These are phyloP conservation scores for Pistacia integerrima DNA, from an alignment of 345 rosid genomes.

Conservation along the genomic window DNA sequence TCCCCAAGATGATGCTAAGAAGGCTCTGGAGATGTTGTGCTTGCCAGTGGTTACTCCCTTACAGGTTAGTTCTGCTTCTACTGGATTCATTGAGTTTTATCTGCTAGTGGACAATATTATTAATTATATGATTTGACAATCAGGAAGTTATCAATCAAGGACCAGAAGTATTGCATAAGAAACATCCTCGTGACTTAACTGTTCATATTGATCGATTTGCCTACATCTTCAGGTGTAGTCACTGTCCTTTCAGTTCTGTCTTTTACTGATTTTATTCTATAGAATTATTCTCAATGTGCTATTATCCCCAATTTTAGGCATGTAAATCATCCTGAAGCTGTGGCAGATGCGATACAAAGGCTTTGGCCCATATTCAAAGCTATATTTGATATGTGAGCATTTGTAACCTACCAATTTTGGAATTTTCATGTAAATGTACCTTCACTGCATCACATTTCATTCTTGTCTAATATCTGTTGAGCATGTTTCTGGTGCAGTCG, in stretches of 20 bases:
- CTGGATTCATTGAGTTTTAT: background rate
- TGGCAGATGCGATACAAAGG: constrained; percentile 87
- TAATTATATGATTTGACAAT: constrained; percentile 17
- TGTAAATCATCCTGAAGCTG: constrained; percentile 95
- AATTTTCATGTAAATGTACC: constrained; percentile 10
- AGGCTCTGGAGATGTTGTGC: constrained; percentile 82
- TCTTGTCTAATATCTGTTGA: constrained; percentile 25
- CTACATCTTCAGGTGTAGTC: constrained; percentile 82
- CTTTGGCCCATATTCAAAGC: constrained; percentile 94
- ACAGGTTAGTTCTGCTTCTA: constrained; percentile 56
- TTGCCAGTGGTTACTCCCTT: constrained; percentile 81
- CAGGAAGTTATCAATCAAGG: constrained; percentile 82
- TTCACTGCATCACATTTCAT: constrained; percentile 1
- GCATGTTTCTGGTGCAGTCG: constrained; percentile 60
- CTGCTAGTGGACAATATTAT: constrained; percentile 23
- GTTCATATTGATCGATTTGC: constrained; percentile 97
- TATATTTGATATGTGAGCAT: constrained; percentile 85
- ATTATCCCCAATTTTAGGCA: constrained; percentile 53
- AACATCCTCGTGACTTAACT: constrained; percentile 86
- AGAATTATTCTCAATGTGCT: constrained; percentile 26
- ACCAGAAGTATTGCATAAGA: constrained; percentile 78
- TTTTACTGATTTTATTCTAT: constrained; percentile 3
- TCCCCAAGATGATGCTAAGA: constrained; percentile 82
- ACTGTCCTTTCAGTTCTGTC: constrained; percentile 20
- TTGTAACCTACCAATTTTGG: constrained; percentile 15